Evolutionary conservation across 345 rosid species (phyloP), one percentile per base, ranked within the genome.

Genomic region (Schrenkiella parvula): DNA sequence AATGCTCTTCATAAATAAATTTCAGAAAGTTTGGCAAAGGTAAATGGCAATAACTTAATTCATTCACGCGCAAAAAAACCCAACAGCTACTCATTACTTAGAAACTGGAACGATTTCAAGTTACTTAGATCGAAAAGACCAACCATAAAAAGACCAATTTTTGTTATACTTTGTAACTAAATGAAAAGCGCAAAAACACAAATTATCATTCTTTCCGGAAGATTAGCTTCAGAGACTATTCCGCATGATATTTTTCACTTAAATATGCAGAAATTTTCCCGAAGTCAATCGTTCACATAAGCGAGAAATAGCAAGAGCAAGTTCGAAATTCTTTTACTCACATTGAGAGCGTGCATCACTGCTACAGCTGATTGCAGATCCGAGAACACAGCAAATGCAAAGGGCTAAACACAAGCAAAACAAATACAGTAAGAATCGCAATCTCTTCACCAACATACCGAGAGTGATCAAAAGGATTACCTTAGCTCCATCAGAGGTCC

Each of bases 291-390:
- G 31, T 4, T 28, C 31, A 28, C 31, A 23, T 32, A 32, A 8
- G 35, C 8, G n/a, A 32, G 35, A 32, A 32, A 32, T 7, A 32
- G 35, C 2, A 6, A n/a, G 6, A 65, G 8, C 61, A 25, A 23
- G 19, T 50, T 29, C 0, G 17, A 50, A 9, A 66, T 23, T 13
- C 32, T 4, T 31, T 8, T 2, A 68, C 95, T 86, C 80, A 91
- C 97, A 82, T 91, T 89, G 44, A 93, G 81, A 11, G 88, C 89
- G 26, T 89, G 89, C 89, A 86, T 73, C 47, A 89, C 98, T 1
- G 84, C 88, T 21, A 83, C 52, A 35, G 97, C 96, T 21, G 98
- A 82, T 26, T 85, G 88, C 50, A 80, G 95, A 79, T 93, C 88
- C 44, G 76, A 73, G 80, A 91, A 89, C 8, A 87, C 86, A 61